These are phyloP conservation scores for Trametes cinnabarina DNA, from an alignment of 768 basidiomycete genomes.

Conservation along the genomic window DNA sequence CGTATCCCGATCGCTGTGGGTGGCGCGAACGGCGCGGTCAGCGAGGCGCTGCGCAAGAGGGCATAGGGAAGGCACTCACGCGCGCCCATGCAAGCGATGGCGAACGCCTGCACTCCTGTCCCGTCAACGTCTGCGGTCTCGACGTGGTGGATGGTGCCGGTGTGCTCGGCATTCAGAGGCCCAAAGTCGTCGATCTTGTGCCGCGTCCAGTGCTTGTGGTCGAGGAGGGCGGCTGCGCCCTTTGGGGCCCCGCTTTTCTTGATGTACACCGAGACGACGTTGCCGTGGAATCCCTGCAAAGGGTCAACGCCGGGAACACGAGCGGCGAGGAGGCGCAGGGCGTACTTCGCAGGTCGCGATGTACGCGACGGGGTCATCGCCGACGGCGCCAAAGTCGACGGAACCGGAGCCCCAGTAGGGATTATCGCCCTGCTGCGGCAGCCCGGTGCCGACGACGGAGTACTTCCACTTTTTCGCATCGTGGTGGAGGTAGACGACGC, in stretches of 20 bases:
- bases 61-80: background rate
- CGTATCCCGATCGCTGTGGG: constrained; percentile 1
- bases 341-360: constrained; percentile 23
- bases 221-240: background rate
- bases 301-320: background rate
- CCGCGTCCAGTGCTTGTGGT: constrained; percentile 21
- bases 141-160: constrained; percentile 28
- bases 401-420: constrained; percentile 19
- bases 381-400: constrained; percentile 16
- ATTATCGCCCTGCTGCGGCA: background rate
- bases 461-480: constrained; percentile 12
- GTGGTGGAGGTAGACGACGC: constrained; percentile 17
- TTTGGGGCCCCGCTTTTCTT: constrained; percentile 14
- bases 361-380: constrained; percentile 21
- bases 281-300: constrained; percentile 23
- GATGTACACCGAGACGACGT: constrained; percentile 23
- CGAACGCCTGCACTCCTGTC: constrained; percentile 18
- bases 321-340: background rate
- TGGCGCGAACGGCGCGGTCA: too few relatives aligned
- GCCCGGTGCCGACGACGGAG: constrained; percentile 14
- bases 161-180: constrained; percentile 19
- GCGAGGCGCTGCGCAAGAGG: too few relatives aligned
- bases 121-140: constrained; percentile 11
- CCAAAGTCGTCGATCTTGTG: constrained; percentile 26
- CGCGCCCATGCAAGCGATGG: constrained; percentile 27